Base-by-base conservation (phyloP, 192 early-diverging fungal genomes). In the Coemansia sp. region DNA sequence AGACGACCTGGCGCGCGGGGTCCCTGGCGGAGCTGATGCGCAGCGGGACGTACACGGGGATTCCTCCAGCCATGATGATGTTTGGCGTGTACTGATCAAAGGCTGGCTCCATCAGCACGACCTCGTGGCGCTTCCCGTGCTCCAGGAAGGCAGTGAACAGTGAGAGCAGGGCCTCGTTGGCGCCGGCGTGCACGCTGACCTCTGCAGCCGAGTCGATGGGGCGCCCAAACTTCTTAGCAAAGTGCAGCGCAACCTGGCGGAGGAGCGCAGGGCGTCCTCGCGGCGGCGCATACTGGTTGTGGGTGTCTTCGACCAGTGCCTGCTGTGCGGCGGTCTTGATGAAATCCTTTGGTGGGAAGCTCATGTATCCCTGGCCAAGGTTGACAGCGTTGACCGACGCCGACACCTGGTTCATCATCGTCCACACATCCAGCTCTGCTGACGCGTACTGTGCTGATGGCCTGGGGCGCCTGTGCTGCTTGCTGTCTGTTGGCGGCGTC, bases 41-140 rank as follows among this genome's bases (percentile, higher is more conserved):
- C 63, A 98, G 85, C n/a, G 90, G 90, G 9, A 95, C 92, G 56
- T 90, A 91, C 2, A 94, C 90, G 7, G 94, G 93, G 16, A 84
- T 84, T 13, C 94, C 96, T 46, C 94, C 94, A 28, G 91, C 91
- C 85, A 98, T 90, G 12, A 83, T 84, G 51, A 96, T 87, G 69
- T 91, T 91, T 52, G 89, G 83, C 79, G 89, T 89, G 71, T 98
- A 98, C 82, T 90, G 90, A 72, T 98, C 96, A 81, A 96, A 98
- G 68, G 92, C 95, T 2, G 96, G 96, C 80, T 95, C 93, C 87
- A 98, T 95, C 56, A 94, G 77, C 56, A 98, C 93, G 35, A 93
- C 94, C 60, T 95, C 94, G 58, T 91, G 86, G 4, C 87, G 89
- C 66, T 75, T 67, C 34, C 78, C 72, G 21, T 89, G 87, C 74